A percentile compares a stretch with the other conserved stretches of the same genome.
Evolutionary conservation across 257 asterid genomes (phyloP).

Genomic region (Eustoma russellianum): DNA sequence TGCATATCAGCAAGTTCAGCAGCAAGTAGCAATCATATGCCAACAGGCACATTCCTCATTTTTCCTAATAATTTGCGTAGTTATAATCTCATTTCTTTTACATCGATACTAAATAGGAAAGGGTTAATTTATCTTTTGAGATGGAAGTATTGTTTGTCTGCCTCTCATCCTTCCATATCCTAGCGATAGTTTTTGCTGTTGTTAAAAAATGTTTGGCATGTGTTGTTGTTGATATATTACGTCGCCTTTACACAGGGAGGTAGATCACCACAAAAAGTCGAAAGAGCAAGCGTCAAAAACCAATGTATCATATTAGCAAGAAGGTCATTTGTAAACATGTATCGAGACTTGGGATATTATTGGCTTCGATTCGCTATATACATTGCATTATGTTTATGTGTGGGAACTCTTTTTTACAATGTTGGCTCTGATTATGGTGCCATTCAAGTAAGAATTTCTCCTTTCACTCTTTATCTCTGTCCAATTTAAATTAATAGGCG

Average conservation of each 20-base stretch:
- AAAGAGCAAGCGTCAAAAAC: constrained; percentile 36
- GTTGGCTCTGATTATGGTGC: constrained; percentile 41
- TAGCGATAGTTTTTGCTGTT: too few species aligned
- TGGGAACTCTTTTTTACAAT: constrained; percentile 43
- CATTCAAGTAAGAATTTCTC: neutral
- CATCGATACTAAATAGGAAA: too few species aligned
- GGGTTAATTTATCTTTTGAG: too few species aligned
- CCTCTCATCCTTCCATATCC: too few species aligned
- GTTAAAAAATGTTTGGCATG: too few species aligned
- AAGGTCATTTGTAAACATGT: constrained; percentile 57
- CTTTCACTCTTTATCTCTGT: too few species aligned
- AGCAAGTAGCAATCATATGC: constrained; percentile 19
- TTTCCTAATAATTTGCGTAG: too few species aligned
- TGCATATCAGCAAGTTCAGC: constrained; percentile 22
- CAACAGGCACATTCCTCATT: constrained; percentile 16
- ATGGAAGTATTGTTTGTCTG: too few species aligned
- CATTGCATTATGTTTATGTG: constrained; percentile 36
- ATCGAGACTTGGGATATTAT: constrained; percentile 53
- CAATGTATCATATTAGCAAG: constrained; percentile 41
- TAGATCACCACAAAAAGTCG: constrained; percentile 23
- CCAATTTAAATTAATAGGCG: too few species aligned
- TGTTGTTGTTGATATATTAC: too few species aligned
- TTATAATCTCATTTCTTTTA: too few species aligned
- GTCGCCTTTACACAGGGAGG: constrained; percentile 14
- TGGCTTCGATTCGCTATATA: constrained; percentile 57